These are phyloP conservation scores for Pythium dissimile DNA, from an alignment of 352 stramenopile genomes.

Conservation along the genomic window DNA sequence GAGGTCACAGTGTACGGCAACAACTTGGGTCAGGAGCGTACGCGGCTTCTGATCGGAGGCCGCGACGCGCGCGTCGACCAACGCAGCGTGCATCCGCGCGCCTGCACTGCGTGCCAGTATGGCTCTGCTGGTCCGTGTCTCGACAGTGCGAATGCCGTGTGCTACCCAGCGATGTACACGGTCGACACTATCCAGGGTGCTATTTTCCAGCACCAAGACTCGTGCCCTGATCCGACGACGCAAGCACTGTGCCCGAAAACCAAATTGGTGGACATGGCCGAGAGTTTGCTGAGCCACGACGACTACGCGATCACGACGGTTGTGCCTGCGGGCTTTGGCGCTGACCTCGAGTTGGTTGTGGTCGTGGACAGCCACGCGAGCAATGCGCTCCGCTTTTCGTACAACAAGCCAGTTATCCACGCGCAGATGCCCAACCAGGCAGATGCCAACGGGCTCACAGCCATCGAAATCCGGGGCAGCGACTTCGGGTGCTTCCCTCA, in stretches of 20 bases:
- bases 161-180: constrained; percentile 44
- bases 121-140: constrained; percentile 51
- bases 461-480: constrained; percentile 54
- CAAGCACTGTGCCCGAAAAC: constrained; percentile 32
- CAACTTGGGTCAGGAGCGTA: constrained; percentile 49
- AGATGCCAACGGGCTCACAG: constrained; percentile 56
- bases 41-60: constrained; percentile 46
- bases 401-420: constrained; percentile 54
- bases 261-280: constrained; percentile 2
- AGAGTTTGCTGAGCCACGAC: constrained; percentile 38
- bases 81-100: constrained; percentile 31
- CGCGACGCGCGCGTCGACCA: constrained; percentile 48
- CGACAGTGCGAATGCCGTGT: constrained; percentile 38
- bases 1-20: constrained; percentile 51
- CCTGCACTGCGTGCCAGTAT: constrained; percentile 40
- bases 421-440: constrained; percentile 64
- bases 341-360: constrained; percentile 35
- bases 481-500: constrained; percentile 71
- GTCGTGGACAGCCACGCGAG: constrained; percentile 48
- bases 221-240: constrained; percentile 24
- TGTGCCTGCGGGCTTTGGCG: constrained; percentile 48
- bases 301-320: constrained; percentile 47
- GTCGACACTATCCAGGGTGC: constrained; percentile 8
- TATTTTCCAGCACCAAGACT: constrained; percentile 30
- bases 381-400: constrained; percentile 48